Base-by-base conservation (phyloP, 345 rosid genomes). In the Pistacia vera region DNA sequence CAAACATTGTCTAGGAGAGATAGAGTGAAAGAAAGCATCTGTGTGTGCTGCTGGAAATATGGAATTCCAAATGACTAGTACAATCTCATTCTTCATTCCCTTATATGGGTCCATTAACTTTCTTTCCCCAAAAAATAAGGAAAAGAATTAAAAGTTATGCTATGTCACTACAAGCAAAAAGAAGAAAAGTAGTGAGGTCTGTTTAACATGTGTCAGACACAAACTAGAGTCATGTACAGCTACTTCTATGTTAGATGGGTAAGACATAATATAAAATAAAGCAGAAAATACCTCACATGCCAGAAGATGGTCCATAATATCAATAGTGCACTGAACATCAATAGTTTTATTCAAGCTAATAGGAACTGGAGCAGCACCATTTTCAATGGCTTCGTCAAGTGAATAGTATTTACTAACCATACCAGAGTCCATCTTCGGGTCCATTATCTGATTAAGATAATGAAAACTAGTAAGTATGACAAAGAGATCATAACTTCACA, bases 391-490 rank as follows among this genome's bases (percentile, higher is more conserved):
- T 84, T 97, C 99, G 75, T 97, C 97, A 78, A 92, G 79, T 58
- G 99, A 92, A 83, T 81, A 90, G 76, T 91, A 94, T 70, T 84
- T 83, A 85, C 85, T 80, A 54, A 94, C 86, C 79, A 97, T 92
- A 61, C 98, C 98, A 0, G 99, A 92, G 82, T 94, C 98, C 99
- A 97, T 97, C 86, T 97, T 97, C 46, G 97, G 99, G 85, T 97
- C 98, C 99, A 97, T 97, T 74, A 97, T 97, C 99, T 97, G 79
- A 41, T 18, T 74, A 55, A 80, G 66, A 72, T 55, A 69, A 71
- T 14, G 17, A 48, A 77, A 63, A 55, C 25, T 16, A 16, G 48
- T 33, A 4, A n/a, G 62, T 48, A 4, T 10, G 8, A 16, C 51
- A 67, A 72, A 72, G 49, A 48, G 66, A 71, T 71, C 58, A 61